Percentiles rank a stretch among this genome's conserved stretches.
Evolutionary conservation across 2,329 filamentous ascomycete species (phyloP).

Genomic region (Pyrenochaeta sp.): DNA sequence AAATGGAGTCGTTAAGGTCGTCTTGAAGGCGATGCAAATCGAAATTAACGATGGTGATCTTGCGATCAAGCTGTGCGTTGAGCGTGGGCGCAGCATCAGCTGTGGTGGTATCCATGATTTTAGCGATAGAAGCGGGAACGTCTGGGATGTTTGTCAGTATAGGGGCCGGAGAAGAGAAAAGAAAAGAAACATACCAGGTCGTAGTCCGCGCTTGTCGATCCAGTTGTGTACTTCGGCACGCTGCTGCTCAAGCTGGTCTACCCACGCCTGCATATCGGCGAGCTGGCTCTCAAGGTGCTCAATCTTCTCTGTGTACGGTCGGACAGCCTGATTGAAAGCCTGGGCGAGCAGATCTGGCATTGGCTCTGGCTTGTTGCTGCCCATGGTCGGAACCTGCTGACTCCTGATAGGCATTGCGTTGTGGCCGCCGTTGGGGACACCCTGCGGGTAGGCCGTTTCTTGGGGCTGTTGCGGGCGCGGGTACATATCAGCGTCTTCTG

Average conservation of each 20-base stretch:
- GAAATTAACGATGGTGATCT: conserved; percentile 66
- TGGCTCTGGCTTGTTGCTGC: conserved; percentile 47
- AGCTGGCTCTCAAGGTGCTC: conserved; percentile 61
- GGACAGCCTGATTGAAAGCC: conserved; percentile 63
- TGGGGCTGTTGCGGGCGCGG: conserved; percentile 54
- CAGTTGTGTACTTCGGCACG: conserved; percentile 61
- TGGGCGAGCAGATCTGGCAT: conserved; percentile 61
- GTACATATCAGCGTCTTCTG: conserved; percentile 54
- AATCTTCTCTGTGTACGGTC: conserved; percentile 62
- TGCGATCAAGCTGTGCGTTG: conserved; percentile 65
- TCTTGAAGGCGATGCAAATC: conserved; percentile 65
- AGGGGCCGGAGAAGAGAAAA: neutral
- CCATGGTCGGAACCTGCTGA: conserved; percentile 35
- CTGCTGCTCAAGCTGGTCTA: conserved; percentile 62
- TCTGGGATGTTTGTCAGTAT: conserved; percentile 49
- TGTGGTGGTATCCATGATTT: conserved; percentile 61
- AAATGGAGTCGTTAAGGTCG: conserved; percentile 63
- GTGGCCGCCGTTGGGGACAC: conserved; percentile 27
- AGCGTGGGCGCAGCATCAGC: conserved; percentile 60
- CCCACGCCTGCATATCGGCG: conserved; percentile 59
- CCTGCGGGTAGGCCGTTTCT: conserved; percentile 41
- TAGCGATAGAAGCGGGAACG: conserved; percentile 61
- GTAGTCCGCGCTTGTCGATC: conserved; percentile 64
- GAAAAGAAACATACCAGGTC: conserved; percentile 55
- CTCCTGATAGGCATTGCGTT: conserved; percentile 32